Evolutionary conservation across 805 yeast genomes (phyloP).

Genomic region (Cyberlindnera samutprakarnensis): DNA sequence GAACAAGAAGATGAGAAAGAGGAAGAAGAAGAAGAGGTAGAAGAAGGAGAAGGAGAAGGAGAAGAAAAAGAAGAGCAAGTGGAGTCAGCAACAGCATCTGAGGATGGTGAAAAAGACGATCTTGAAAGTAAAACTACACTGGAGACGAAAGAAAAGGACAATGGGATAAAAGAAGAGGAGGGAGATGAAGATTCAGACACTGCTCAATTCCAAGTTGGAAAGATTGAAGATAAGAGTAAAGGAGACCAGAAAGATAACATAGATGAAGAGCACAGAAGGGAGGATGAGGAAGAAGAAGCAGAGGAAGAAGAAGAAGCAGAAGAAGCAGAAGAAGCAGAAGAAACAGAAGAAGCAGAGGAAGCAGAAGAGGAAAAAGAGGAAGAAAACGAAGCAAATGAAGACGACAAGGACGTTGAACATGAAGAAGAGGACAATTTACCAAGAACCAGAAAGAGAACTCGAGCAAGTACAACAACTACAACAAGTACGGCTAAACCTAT

Average conservation of each 20-base stretch:
- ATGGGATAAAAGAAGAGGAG: constrained; percentile 3
- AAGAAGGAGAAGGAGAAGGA: too few species aligned
- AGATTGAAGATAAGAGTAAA: too few species aligned
- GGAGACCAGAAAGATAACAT: too few species aligned
- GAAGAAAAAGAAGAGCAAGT: too few species aligned
- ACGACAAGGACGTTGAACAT: neutral
- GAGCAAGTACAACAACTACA: too few species aligned
- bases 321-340: constrained; percentile 2
- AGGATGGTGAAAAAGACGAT: constrained; percentile 6
- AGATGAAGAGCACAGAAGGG: too few species aligned
- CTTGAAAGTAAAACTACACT: constrained; percentile 3
- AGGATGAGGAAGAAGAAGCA: too few species aligned
- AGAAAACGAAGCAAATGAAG: constrained; percentile 2
- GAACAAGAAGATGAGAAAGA: too few species aligned
- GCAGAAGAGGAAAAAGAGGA: constrained; percentile 4
- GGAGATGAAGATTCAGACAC: constrained; percentile 2
- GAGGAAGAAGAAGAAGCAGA: constrained; percentile 2
- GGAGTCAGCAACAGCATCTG: too few species aligned
- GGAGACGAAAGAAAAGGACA: constrained; percentile 2
- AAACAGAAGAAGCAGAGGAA: constrained; percentile 3
- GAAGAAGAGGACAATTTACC: constrained; percentile 1
- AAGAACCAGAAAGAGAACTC: too few species aligned
- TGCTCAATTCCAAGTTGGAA: too few species aligned
- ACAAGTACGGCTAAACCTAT: too few species aligned
- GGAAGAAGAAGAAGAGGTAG: constrained; percentile 2